phyloP scores from a whole-genome alignment of 2,329 filamentous ascomycete genomes.

The Talaromyces sp. region DNA sequence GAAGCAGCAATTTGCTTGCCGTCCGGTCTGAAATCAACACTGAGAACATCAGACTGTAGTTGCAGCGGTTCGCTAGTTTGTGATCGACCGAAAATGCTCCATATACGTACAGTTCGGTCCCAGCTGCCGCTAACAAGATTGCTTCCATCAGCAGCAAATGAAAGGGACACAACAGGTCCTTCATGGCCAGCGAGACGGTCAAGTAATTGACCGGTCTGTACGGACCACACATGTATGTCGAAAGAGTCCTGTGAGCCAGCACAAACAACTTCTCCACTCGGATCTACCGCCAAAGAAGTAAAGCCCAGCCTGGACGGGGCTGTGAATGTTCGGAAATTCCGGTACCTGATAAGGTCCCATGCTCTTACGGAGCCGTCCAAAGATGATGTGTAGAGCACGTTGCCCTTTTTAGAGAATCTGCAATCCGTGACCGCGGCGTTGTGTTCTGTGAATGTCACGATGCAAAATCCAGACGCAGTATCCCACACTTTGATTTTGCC shows the following conservation, averaged over 20 bases:
- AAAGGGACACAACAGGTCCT: conserved; percentile 80
- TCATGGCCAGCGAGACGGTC: conserved; percentile 90
- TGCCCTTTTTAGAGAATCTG: conserved; percentile 91
- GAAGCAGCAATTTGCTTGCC: conserved; percentile 86
- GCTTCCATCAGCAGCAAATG: conserved; percentile 81
- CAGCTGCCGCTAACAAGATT: conserved; percentile 87
- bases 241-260: conserved; percentile 94
- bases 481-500: conserved; percentile 99
- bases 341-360: conserved; percentile 92
- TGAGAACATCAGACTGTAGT: conserved; percentile 83
- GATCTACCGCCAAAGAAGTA: conserved; percentile 91
- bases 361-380: conserved; percentile 90
- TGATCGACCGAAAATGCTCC: conserved; percentile 89
- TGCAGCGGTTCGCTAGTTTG: conserved; percentile 94
- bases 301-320: conserved; percentile 88
- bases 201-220: conserved; percentile 91
- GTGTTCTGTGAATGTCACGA: conserved; percentile 97
- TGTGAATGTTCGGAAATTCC: conserved; percentile 96
- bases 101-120: conserved; percentile 92
- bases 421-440: conserved; percentile 87
- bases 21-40: conserved; percentile 81
- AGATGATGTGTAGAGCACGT: conserved; percentile 91
- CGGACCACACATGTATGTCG: conserved; percentile 96
- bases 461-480: conserved; percentile 90
- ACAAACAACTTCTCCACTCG: conserved; percentile 91